Conservation (phyloP, 768 basidiomycete genomes). For the Porphyrellus cyaneotinctus region DNA sequence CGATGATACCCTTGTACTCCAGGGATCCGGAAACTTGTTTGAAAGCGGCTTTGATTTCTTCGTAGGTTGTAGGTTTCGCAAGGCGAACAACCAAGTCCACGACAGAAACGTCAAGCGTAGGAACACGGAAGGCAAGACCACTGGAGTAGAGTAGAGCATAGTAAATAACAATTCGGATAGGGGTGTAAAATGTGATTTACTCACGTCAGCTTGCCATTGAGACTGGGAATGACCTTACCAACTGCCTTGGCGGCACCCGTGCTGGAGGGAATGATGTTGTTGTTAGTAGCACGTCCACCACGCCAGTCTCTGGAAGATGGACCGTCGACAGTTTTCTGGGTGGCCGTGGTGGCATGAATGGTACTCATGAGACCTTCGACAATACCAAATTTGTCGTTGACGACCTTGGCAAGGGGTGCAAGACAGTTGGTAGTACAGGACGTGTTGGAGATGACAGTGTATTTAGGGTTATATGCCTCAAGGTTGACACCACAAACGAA, state of each 20-base stretch:
- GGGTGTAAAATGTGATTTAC: conserved; percentile 21
- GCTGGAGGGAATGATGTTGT: conserved; percentile 99
- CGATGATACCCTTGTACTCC: conserved; percentile 66
- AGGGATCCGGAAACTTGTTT: conserved; percentile 71
- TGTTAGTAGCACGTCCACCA: conserved; percentile 91
- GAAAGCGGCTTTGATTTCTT: conserved; percentile 83
- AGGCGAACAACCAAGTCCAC: conserved; percentile 95
- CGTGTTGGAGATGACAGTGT: conserved; percentile 95
- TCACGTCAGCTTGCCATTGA: conserved; percentile 98
- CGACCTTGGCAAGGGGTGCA: conserved; percentile 95
- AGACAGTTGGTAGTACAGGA: conserved; percentile 99
- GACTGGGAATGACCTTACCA: conserved; percentile 92
- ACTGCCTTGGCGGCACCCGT: conserved; percentile 99
- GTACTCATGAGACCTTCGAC: conserved; percentile 98
- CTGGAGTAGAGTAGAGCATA: conserved; percentile 32
- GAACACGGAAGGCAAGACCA: conserved; percentile 96
- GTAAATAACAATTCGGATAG: conserved; percentile 3
- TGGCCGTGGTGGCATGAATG: conserved; percentile 94
- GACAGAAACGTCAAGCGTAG: conserved; percentile 94
- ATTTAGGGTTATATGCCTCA: conserved; percentile 82
- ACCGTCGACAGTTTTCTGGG: conserved; percentile 93
- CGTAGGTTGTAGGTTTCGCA: conserved; percentile 82
- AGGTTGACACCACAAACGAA: conserved; percentile 95
- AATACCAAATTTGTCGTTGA: conserved; percentile 96
- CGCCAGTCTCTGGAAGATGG: conserved; percentile 97